Evolutionary conservation across 805 yeast genomes (phyloP).

Genomic region (Debaryomyces castellii): DNA sequence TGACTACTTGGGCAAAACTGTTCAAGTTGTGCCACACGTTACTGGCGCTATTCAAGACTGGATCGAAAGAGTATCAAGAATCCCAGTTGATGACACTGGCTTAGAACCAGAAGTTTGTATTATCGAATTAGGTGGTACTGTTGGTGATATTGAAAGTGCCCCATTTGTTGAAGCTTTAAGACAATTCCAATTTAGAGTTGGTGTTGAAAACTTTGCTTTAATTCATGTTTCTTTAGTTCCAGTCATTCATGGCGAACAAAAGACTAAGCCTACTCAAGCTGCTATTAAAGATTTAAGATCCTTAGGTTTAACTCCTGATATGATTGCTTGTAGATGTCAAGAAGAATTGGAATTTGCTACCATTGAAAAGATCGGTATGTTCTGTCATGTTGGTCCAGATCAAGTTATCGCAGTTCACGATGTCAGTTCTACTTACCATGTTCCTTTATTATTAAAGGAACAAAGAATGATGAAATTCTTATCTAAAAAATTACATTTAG

Average conservation of each 20-base stretch:
- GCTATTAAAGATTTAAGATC: constrained; percentile 97
- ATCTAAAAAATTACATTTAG: constrained; percentile 63
- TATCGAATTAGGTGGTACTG: constrained; percentile 98
- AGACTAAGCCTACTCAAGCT: constrained; percentile 99
- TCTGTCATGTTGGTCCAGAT: constrained; percentile 97
- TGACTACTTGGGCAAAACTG: constrained; percentile 98
- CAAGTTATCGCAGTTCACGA: constrained; percentile 97
- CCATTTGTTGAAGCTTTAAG: constrained; percentile 98
- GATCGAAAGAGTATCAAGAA: constrained; percentile 88
- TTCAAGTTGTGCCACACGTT: constrained; percentile 97
- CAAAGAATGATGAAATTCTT: constrained; percentile 81
- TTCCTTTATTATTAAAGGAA: constrained; percentile 85
- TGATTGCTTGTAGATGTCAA: constrained; percentile 97
- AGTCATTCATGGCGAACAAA: constrained; percentile 97
- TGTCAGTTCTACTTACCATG: constrained; percentile 95
- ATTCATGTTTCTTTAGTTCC: constrained; percentile 97
- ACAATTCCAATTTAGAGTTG: constrained; percentile 98
- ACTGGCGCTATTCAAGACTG: constrained; percentile 98
- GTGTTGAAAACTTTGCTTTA: constrained; percentile 88
- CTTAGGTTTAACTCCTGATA: constrained; percentile 90
- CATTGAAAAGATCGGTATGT: constrained; percentile 96
- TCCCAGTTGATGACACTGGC: constrained; percentile 90
- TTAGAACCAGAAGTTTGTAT: constrained; percentile 94
- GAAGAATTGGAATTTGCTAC: constrained; percentile 78
- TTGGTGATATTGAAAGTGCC: constrained; percentile 98